These are phyloP conservation scores for Collariella sp. DNA, from an alignment of 495 filamentous ascomycete species.

Conservation along the genomic window DNA sequence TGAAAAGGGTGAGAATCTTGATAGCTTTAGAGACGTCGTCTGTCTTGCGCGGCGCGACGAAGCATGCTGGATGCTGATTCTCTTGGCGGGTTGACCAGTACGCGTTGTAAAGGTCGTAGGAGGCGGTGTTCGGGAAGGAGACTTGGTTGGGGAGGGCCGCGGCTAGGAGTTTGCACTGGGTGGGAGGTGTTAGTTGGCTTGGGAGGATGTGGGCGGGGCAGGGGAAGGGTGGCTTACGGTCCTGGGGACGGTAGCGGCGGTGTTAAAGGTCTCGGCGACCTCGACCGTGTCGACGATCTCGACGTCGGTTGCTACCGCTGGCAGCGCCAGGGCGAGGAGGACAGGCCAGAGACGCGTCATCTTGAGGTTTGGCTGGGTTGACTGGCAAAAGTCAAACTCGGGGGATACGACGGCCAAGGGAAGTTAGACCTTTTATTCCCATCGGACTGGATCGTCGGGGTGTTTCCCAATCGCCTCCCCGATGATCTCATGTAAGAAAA, in stretches of 20 bases:
- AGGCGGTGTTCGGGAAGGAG: constrained; percentile 13
- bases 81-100: constrained; percentile 46
- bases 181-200: neutral
- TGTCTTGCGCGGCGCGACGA: constrained; percentile 31
- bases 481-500: no score
- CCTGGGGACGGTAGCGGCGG: no score
- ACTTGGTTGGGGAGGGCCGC: constrained; percentile 15
- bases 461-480: no score
- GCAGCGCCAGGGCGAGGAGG: neutral
- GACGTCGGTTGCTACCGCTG: neutral
- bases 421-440: no score
- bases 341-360: neutral
- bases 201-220: neutral
- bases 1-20: constrained; percentile 18
- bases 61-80: constrained; percentile 33
- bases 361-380: neutral
- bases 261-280: no score
- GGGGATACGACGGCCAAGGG: neutral
- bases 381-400: neutral
- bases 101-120: constrained; percentile 10
- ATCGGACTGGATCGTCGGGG: no score
- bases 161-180: constrained; percentile 13
- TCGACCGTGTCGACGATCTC: no score
- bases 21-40: constrained; percentile 35
- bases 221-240: neutral